Percentiles rank a stretch among this genome's conserved stretches.
phyloP scores from a whole-genome alignment of 140 eudicot species.

The Bidens hawaiensis region DNA sequence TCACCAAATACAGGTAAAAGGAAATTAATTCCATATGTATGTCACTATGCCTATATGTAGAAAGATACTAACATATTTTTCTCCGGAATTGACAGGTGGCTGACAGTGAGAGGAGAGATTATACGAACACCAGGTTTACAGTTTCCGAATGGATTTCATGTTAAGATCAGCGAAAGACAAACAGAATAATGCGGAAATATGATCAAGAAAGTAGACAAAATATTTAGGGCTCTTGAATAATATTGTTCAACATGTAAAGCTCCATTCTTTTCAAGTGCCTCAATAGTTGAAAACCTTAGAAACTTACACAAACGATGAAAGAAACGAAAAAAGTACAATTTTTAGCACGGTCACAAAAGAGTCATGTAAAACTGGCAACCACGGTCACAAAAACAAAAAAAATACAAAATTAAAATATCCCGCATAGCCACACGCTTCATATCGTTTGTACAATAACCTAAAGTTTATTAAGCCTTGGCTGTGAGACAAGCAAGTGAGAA shows the following conservation, averaged over 20 bases:
- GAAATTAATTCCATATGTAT: not conserved
- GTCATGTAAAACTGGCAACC: too few species aligned
- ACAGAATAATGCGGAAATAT: constrained; percentile 18
- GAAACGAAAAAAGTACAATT: constrained; percentile 27
- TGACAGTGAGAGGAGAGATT: constrained; percentile 55
- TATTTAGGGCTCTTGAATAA: constrained; percentile 22
- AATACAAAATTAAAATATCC: too few species aligned
- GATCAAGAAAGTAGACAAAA: constrained; percentile 14
- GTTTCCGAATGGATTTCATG: constrained; percentile 72
- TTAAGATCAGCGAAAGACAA: constrained; percentile 41
- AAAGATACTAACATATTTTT: constrained; percentile 22
- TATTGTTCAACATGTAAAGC: constrained; percentile 33
- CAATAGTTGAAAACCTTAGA: constrained; percentile 20
- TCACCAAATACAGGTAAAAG: constrained; percentile 84
- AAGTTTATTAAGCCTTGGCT: too few species aligned
- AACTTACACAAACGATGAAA: constrained; percentile 13
- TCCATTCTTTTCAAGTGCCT: constrained; percentile 19
- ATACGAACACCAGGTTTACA: constrained; percentile 85
- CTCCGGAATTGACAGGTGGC: constrained; percentile 47
- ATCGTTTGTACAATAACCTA: too few species aligned
- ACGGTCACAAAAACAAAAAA: too few species aligned
- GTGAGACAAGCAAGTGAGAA: constrained; percentile 58
- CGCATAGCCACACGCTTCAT: too few species aligned
- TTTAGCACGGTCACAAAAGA: too few species aligned
- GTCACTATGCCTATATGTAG: not conserved